A percentile compares a stretch with the other conserved stretches of the same genome.
Evolutionary conservation across 176 grass and related monocot species (phyloP).

Genomic region (Calamus simplicifolius): DNA sequence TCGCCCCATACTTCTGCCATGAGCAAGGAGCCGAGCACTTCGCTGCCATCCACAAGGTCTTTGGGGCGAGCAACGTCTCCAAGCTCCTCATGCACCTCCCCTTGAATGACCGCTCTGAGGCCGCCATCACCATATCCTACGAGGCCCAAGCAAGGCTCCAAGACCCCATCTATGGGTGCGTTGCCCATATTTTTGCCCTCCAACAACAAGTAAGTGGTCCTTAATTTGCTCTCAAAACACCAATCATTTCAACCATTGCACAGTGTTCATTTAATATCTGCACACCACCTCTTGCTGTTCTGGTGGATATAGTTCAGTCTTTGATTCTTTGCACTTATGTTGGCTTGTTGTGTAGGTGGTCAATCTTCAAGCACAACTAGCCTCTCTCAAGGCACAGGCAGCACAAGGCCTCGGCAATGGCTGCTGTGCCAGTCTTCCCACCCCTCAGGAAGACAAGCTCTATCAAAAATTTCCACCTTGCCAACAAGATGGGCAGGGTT

Average conservation of each 20-base stretch:
- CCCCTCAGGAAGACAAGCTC: background rate
- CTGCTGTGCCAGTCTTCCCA: background rate
- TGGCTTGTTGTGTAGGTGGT: background rate
- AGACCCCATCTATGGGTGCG: constrained; percentile 9
- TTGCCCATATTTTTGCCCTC: constrained; percentile 9
- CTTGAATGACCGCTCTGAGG: background rate
- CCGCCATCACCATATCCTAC: background rate
- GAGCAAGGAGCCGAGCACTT: constrained; percentile 6
- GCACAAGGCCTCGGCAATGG: background rate
- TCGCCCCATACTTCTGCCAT: constrained; percentile 8
- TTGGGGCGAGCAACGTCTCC: constrained; percentile 3
- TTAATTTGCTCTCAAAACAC: background rate
- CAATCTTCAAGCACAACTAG: constrained; percentile 11
- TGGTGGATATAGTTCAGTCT: background rate
- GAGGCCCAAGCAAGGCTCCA: constrained; percentile 7
- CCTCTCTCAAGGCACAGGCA: constrained; percentile 4
- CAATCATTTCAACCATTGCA: background rate
- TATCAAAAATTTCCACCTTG: background rate
- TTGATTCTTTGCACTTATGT: background rate
- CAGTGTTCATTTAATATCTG: no score
- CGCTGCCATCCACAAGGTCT: constrained; percentile 10
- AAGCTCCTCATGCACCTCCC: constrained; percentile 14
- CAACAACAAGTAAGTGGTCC: constrained; percentile 3
- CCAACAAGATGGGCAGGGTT: constrained; percentile 1
- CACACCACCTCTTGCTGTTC: no score